These are phyloP conservation scores for Phaeotremella fagi DNA, from an alignment of 768 basidiomycete genomes.

Conservation along the genomic window DNA sequence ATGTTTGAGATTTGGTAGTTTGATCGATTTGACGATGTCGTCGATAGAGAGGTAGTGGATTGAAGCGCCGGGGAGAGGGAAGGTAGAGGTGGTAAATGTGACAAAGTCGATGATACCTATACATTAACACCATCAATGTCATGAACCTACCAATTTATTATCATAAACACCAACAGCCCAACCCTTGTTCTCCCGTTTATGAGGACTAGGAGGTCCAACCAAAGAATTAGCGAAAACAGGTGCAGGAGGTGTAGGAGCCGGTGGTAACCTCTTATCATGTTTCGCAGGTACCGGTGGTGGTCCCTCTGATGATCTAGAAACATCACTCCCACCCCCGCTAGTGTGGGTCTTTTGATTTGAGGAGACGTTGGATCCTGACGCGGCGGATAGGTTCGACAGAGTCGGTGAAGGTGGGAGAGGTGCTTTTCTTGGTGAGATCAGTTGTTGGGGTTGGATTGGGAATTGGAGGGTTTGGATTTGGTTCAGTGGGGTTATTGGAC, in stretches of 20 bases:
- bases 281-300: constrained; percentile 15
- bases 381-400: constrained; percentile 7
- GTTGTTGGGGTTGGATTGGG: neutral
- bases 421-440: constrained; percentile 1
- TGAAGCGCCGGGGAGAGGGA: constrained; percentile 26
- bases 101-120: constrained; percentile 40
- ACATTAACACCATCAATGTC: neutral
- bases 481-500: too few species aligned
- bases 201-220: constrained; percentile 6
- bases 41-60: constrained; percentile 7
- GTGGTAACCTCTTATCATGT: constrained; percentile 14
- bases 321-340: constrained; percentile 13
- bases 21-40: neutral
- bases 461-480: neutral
- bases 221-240: constrained; percentile 1
- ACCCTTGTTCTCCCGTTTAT: constrained; percentile 3
- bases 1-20: neutral
- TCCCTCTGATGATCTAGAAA: neutral
- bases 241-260: too few species aligned
- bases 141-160: constrained; percentile 41
- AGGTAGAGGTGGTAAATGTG: constrained; percentile 37
- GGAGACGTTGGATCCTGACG: neutral
- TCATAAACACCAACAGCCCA: constrained; percentile 38
- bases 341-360: neutral
- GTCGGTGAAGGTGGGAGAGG: constrained; percentile 16